phyloP scores from a whole-genome alignment of 148 eudicot species.

The Diospyros lotus region DNA sequence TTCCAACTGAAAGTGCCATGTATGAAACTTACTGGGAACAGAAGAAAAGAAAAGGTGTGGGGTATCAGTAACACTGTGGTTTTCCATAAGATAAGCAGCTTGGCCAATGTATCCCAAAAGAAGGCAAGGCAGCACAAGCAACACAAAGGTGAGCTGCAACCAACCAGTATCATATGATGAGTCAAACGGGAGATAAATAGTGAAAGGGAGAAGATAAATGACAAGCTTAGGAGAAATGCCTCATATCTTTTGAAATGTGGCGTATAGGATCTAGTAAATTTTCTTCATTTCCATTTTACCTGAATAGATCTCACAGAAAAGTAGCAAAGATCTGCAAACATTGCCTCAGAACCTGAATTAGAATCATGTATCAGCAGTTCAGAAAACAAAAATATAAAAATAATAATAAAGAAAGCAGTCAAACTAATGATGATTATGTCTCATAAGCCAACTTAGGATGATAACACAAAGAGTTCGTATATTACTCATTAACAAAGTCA shows the following conservation, averaged over 20 bases:
- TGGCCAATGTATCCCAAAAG: constrained; percentile 95
- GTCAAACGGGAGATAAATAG: neutral
- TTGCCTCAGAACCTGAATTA: constrained; percentile 93
- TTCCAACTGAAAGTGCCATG: constrained; percentile 10
- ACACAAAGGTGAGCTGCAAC: constrained; percentile 87
- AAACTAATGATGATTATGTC: neutral
- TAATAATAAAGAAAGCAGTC: neutral
- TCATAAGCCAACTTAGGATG: neutral
- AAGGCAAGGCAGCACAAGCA: constrained; percentile 96
- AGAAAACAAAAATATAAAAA: neutral
- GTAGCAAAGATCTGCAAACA: constrained; percentile 99
- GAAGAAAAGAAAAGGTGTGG: constrained; percentile 73
- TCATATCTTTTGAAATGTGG: constrained; percentile 1
- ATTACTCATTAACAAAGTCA: neutral
- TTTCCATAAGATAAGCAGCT: constrained; percentile 96
- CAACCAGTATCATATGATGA: constrained; percentile 15
- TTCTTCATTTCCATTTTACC: constrained; percentile 37
- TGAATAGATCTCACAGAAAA: constrained; percentile 96
- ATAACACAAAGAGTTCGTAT: neutral
- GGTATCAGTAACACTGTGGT: constrained; percentile 47
- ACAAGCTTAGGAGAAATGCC: neutral
- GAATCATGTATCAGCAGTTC: constrained; percentile 9
- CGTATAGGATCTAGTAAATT: constrained; percentile 3
- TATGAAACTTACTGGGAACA: constrained; percentile 65
- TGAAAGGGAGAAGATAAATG: constrained; percentile 4